Base-by-base conservation (phyloP, 2,329 filamentous ascomycete genomes). In the Paracorniculantispora psalliotae region DNA sequence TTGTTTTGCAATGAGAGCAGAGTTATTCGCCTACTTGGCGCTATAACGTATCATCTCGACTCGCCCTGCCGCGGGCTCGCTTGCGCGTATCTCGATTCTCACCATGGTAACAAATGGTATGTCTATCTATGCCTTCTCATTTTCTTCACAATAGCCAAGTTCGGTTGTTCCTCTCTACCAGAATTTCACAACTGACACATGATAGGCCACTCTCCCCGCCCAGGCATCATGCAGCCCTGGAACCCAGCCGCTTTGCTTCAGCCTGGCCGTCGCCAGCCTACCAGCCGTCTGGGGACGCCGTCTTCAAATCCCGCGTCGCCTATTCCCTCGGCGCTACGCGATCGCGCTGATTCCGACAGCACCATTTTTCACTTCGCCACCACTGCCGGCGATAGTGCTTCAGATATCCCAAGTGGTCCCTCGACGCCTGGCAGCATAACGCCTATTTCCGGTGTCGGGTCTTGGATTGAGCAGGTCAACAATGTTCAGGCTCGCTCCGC, bases 391-490 rank as follows among this genome's bases (percentile, higher is more conserved):
- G 72, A 72, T 23, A 65, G 67, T 4, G 60, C 72, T 7, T 74
- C 74, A 33, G 67, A 69, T 4, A 69, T 67, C 5, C 66, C 69
- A 21, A 72, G 69, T 59, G 66, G 65, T 53, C 66, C 70, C 13
- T 72, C 71, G 52, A 77, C 69, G 19, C 70, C 70, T 4, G 63
- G 65, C 17, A 66, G 67, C 49, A 62, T 54, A 62, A 68, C 39
- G 61, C 62, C 19, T 61, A 63, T 19, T 48, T 59, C 63, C 21
- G 82, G 83, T 26, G 80, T 84, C 64, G 79, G 81, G 10, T 74
- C 75, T 58, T 84, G 92, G 75, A 84, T 96, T 48, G 90, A 96
- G 71, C 82, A 85, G 33, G 79, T 92, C 69, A 90, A 92, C 69
- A 86, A 88, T 64, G 83, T 96, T 15, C 82, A 90, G 64, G 81